Percentiles rank a stretch among this genome's conserved stretches.
These are phyloP conservation scores for Austropuccinia psidii DNA, from an alignment of 1,284 basidiomycete genomes.

Conservation along the genomic window DNA sequence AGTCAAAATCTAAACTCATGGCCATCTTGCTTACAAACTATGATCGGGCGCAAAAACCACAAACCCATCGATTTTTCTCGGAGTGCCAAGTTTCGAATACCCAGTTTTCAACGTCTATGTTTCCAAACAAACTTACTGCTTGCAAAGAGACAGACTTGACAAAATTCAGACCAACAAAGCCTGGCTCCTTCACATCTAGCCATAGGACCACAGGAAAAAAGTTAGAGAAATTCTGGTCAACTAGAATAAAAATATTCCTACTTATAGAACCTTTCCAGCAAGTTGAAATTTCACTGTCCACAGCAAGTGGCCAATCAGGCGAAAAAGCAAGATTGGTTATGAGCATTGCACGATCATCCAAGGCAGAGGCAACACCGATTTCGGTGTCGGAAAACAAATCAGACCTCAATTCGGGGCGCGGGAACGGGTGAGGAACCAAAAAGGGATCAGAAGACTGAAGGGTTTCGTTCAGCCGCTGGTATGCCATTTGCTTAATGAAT, in stretches of 20 bases:
- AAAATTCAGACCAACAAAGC: slow-evolving; percentile 15
- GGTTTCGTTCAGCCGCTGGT: slow-evolving; percentile 5
- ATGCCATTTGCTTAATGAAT: not conserved
- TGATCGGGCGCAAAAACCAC: too few relatives aligned
- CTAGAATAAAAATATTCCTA: not conserved
- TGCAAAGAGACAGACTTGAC: too few relatives aligned
- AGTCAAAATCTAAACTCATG: too few relatives aligned
- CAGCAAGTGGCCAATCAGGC: slow-evolving; percentile 2
- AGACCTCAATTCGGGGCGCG: not conserved
- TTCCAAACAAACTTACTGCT: too few relatives aligned
- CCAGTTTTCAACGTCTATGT: too few relatives aligned
- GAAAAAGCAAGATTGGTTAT: slow-evolving; percentile 15
- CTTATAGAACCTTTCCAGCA: slow-evolving; percentile 1
- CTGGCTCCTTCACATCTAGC: not conserved
- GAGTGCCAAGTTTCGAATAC: too few relatives aligned
- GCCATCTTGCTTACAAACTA: too few relatives aligned
- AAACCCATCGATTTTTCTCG: too few relatives aligned
- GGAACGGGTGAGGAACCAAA: slow-evolving; percentile 1
- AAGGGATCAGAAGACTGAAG: slow-evolving; percentile 6
- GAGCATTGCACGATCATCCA: slow-evolving; percentile 19
- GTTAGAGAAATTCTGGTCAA: not conserved
- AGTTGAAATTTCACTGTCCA: slow-evolving; percentile 9
- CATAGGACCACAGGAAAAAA: not conserved
- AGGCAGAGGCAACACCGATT: slow-evolving; percentile 13
- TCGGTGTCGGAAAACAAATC: not conserved